phyloP scores from a whole-genome alignment of 1,284 basidiomycete genomes.

The Boletellus deceptivus region DNA sequence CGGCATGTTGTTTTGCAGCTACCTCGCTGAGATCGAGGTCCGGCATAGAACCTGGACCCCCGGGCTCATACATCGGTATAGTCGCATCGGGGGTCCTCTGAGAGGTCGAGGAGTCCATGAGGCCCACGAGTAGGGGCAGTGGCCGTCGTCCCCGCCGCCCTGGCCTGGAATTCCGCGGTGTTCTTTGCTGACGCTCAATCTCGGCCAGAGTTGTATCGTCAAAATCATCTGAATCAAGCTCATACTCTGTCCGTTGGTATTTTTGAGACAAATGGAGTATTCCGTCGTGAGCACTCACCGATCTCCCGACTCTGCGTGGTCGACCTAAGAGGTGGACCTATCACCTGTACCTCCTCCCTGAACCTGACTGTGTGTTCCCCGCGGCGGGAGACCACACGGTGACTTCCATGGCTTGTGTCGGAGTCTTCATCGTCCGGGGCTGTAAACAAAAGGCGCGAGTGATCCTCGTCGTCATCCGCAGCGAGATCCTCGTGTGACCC shows the following conservation, averaged over 20 bases:
- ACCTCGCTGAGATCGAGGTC: conserved; percentile 64
- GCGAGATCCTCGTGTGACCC: conserved; percentile 39
- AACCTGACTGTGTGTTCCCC: conserved; percentile 51
- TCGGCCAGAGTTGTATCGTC: conserved; percentile 54
- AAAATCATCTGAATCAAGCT: conserved; percentile 73
- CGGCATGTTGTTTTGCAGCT: conserved; percentile 62
- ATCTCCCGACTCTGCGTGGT: conserved; percentile 71
- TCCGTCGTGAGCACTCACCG: conserved; percentile 50
- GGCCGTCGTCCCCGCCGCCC: conserved; percentile 46
- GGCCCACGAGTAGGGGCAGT: conserved; percentile 74
- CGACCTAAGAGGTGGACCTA: conserved; percentile 65
- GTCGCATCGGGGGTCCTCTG: conserved; percentile 54
- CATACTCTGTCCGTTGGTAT: conserved; percentile 53
- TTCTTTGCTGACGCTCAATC: conserved; percentile 34
- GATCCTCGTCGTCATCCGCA: conserved; percentile 26
- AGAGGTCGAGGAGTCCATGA: conserved; percentile 57
- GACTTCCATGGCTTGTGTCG: conserved; percentile 27
- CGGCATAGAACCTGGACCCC: conserved; percentile 24
- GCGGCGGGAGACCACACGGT: conserved; percentile 15
- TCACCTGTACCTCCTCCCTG: conserved; percentile 63
- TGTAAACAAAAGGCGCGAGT: conserved; percentile 44
- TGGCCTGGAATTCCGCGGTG: conserved; percentile 32
- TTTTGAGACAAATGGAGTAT: conserved; percentile 9
- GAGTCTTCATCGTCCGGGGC: conserved; percentile 46
- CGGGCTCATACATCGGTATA: conserved; percentile 43